Evolutionary conservation across 768 basidiomycete genomes (phyloP), one percentile per base, ranked within the genome.

Genomic region (Coprinopsis strossmayeri): DNA sequence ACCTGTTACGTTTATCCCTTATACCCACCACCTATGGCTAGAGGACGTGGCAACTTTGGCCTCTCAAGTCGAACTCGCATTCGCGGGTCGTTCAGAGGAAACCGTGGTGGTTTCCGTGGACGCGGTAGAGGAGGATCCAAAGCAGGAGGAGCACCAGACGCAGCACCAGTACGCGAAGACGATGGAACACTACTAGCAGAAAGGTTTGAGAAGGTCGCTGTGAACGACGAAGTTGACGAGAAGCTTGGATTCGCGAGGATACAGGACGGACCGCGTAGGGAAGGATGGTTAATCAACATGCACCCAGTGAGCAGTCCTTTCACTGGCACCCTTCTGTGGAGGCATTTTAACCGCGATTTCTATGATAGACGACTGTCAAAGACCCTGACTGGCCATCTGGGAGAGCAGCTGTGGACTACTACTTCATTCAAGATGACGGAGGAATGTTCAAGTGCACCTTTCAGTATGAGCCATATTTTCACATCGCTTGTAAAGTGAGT

Each of bases 241-340:
- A 91, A 89, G 63, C 71, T 98, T 15, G 96, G 96, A 0, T 99
- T 98, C 64, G 69, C 70, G 34, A 76, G 84, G 53, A 71, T 90
- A 42, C 82, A 89, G 51, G 88, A 94, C 60, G 95, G 94, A 0
- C 67, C 73, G 2, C 70, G 70, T 58, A 81, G 73, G 61, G 87
- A 89, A 46, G 96, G 94, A 1, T 98, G 96, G 96, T 69, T 99
- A 60, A 82, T 99, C 53, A 98, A 98, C 61, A 98, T 99, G 95
- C 94, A 95, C 63, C 91, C 96, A 46, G 92, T 93, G 61, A 56
- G 88, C 74, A 25, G 40, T 28, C 27, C 15, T 32, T 39, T 25
- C 34, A 7, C 24, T 42, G n/a, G n/a, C n/a, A n/a, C n/a, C n/a
- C n/a, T n/a, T n/a, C n/a, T n/a, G n/a, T 26, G 20, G 12, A 17